Percentiles rank a stretch among this genome's conserved stretches.
Evolutionary conservation across 129 eudicot species (phyloP).

Genomic region (Apium graveolens): DNA sequence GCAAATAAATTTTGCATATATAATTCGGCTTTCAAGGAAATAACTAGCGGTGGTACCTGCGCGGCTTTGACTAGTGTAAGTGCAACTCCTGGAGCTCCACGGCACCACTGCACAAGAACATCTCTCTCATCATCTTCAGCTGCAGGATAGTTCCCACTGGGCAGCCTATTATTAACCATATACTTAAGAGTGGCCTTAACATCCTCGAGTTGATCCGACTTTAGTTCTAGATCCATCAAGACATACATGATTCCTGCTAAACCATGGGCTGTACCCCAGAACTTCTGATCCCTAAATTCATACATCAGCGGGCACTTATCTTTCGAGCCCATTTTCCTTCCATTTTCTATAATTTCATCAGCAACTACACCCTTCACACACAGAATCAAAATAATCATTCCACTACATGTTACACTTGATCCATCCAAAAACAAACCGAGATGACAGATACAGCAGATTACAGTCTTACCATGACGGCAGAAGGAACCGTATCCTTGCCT

Average conservation of each 20-base stretch:
- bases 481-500: constrained; percentile 44
- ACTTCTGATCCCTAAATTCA: constrained; percentile 52
- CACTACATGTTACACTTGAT: not conserved
- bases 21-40: not conserved
- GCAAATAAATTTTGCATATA: not conserved
- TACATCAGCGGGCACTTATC: constrained; percentile 58
- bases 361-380: constrained; percentile 32
- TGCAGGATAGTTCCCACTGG: constrained; percentile 64
- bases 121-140: constrained; percentile 56
- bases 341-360: constrained; percentile 43
- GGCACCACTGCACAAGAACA: constrained; percentile 73
- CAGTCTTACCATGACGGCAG: constrained; percentile 15
- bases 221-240: constrained; percentile 50
- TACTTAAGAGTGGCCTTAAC: constrained; percentile 52
- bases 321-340: constrained; percentile 44
- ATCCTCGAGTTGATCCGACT: constrained; percentile 43
- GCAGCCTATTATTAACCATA: constrained; percentile 54
- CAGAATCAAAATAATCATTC: not conserved
- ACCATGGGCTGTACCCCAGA: constrained; percentile 92
- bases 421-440: not conserved
- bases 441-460: not conserved
- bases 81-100: constrained; percentile 81
- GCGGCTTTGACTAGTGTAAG: constrained; percentile 70
- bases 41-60: constrained; percentile 35
- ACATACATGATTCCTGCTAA: constrained; percentile 69